phyloP scores from a whole-genome alignment of 2,329 filamentous ascomycete genomes.

The Ophioceras dolichostomum region DNA sequence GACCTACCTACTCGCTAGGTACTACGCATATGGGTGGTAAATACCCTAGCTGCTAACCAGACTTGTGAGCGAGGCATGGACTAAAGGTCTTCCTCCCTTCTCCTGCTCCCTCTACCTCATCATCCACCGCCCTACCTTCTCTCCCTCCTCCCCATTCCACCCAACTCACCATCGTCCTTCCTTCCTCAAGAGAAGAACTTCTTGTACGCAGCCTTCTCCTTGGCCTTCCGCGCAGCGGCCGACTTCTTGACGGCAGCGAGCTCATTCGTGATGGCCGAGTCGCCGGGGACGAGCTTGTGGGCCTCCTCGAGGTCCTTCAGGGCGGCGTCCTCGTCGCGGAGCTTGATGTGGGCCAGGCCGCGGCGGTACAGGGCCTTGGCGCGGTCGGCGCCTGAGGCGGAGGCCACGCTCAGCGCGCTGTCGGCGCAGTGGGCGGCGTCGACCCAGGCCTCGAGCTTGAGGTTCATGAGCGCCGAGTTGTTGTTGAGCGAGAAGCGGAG shows the following conservation, averaged over 20 bases:
- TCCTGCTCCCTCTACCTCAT: too few relatives aligned
- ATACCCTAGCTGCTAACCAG: background rate
- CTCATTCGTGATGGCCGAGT: slow-evolving; percentile 65
- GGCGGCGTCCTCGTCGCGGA: slow-evolving; percentile 78
- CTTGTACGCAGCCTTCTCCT: slow-evolving; percentile 85
- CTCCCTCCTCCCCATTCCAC: background rate
- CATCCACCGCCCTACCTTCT: too few relatives aligned
- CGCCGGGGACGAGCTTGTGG: slow-evolving; percentile 59
- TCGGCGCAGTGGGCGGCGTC: slow-evolving; percentile 60
- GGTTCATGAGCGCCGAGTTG: slow-evolving; percentile 76
- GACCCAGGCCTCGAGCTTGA: slow-evolving; percentile 63
- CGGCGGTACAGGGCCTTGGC: slow-evolving; percentile 85
- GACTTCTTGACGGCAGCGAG: slow-evolving; percentile 67
- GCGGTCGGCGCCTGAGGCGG: slow-evolving; percentile 53
- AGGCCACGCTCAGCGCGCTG: slow-evolving; percentile 56
- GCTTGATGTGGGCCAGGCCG: slow-evolving; percentile 58
- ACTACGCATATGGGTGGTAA: too few relatives aligned
- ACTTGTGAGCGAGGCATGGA: background rate
- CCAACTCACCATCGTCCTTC: background rate
- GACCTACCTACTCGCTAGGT: too few relatives aligned
- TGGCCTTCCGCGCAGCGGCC: slow-evolving; percentile 59
- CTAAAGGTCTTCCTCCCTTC: too few relatives aligned
- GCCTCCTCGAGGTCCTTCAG: slow-evolving; percentile 66
- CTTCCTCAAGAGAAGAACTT: slow-evolving; percentile 78
- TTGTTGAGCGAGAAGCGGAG: slow-evolving; percentile 79